Percentiles rank a stretch among this genome's conserved stretches.
These are phyloP conservation scores for Usnea hakonensis DNA, from an alignment of 495 filamentous ascomycete genomes.

Conservation along the genomic window DNA sequence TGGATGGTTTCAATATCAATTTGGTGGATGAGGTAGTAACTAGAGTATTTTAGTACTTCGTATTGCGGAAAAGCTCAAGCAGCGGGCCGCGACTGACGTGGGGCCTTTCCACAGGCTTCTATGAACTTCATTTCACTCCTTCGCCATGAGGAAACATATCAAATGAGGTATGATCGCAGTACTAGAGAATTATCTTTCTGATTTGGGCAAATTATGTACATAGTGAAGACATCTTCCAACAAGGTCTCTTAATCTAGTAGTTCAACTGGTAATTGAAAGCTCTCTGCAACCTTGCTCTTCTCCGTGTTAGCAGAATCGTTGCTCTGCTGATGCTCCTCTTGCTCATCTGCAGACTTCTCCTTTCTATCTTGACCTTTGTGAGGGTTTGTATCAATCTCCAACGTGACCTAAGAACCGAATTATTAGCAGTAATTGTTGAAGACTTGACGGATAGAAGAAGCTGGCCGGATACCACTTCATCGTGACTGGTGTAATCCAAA, in stretches of 20 bases:
- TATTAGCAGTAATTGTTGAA: slow-evolving; percentile 15
- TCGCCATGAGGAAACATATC: not conserved
- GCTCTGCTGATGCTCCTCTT: slow-evolving; percentile 21
- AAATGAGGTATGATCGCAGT: not conserved
- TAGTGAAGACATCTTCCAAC: not conserved
- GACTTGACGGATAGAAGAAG: slow-evolving; percentile 11
- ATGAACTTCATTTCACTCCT: not conserved
- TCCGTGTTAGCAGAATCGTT: not conserved
- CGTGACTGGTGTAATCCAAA: slow-evolving; percentile 57
- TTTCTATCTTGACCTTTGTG: slow-evolving; percentile 37
- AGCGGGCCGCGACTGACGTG: slow-evolving; percentile 2
- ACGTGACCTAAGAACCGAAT: slow-evolving; percentile 46
- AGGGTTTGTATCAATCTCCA: slow-evolving; percentile 56
- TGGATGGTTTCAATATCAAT: not conserved
- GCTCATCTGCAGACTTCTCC: slow-evolving; percentile 14
- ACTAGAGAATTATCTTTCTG: not conserved
- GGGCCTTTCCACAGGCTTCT: slow-evolving; percentile 12
- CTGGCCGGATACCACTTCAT: slow-evolving; percentile 48
- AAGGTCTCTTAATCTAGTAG: slow-evolving; percentile 4
- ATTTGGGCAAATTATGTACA: not conserved
- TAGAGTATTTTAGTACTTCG: not conserved
- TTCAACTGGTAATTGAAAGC: slow-evolving; percentile 21
- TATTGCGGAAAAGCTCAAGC: not conserved
- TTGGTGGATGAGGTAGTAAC: not conserved
- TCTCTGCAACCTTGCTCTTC: slow-evolving; percentile 11